A percentile compares a stretch with the other conserved stretches of the same genome.
These are phyloP conservation scores for Chloropicon primus DNA, from an alignment of 139 green algal species.

Conservation along the genomic window DNA sequence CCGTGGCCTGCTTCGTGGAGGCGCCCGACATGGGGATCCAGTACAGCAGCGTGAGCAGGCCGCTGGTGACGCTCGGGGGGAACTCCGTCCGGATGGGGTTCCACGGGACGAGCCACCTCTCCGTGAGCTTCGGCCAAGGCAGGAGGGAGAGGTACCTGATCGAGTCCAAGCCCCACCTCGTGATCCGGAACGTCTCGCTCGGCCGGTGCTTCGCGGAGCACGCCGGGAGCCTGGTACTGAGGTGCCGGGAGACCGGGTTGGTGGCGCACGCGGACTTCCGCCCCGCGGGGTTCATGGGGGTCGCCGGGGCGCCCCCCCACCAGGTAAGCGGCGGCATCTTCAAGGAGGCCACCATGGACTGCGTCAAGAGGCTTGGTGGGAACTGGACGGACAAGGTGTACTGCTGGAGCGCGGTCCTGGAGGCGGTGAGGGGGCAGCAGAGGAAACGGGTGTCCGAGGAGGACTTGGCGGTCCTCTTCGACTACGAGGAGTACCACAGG, in stretches of 20 bases:
- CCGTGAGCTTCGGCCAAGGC: not conserved
- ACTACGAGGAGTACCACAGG: not conserved
- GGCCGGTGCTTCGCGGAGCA: not conserved
- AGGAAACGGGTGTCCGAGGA: not conserved
- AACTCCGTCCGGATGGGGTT: not conserved
- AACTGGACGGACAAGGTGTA: not conserved
- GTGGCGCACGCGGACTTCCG: not conserved
- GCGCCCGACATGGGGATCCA: not conserved
- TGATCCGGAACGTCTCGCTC: not conserved
- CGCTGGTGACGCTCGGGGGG: not conserved
- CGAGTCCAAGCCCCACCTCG: not conserved
- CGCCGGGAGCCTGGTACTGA: not conserved
- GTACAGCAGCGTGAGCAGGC: not conserved
- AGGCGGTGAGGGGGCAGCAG: not conserved
- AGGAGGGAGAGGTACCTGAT: not conserved
- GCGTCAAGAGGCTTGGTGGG: not conserved
- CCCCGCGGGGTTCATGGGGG: not conserved
- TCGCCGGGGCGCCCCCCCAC: not conserved
- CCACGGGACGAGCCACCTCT: not conserved
- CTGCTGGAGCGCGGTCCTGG: not conserved
- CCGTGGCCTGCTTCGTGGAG: not conserved
- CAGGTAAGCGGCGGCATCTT: not conserved
- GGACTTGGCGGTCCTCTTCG: not conserved
- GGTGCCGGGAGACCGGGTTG: not conserved
- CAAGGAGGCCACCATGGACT: not conserved